Percentiles rank a stretch among this genome's conserved stretches.
Conservation (phyloP, 2,329 filamentous ascomycete species). For the Spiromastix sp. region DNA sequence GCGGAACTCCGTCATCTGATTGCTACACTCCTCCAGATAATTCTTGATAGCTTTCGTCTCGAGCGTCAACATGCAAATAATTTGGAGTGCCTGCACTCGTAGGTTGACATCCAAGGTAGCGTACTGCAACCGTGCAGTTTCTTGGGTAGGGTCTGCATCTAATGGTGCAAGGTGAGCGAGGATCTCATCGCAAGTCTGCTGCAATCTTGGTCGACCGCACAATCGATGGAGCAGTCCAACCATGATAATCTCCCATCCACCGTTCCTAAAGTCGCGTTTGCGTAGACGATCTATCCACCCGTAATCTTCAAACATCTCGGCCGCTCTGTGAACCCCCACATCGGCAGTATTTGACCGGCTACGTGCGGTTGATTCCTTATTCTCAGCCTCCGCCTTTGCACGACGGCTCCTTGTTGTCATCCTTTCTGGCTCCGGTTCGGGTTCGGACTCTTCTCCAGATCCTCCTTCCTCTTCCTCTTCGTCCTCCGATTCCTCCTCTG, state of each 20-base stretch:
- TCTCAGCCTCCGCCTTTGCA: conserved; percentile 67
- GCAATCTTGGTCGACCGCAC: conserved; percentile 61
- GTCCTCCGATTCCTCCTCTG: conserved; percentile 59
- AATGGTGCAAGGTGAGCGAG: conserved; percentile 72
- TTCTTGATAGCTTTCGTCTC: conserved; percentile 77
- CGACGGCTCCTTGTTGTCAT: conserved; percentile 79
- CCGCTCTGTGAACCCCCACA: conserved; percentile 42
- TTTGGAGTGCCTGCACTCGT: conserved; percentile 69
- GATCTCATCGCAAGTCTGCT: conserved; percentile 66
- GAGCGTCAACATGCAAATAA: conserved; percentile 74
- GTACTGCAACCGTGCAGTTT: conserved; percentile 66
- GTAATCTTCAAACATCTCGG: conserved; percentile 62
- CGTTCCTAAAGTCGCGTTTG: conserved; percentile 74
- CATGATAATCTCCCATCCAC: conserved; percentile 85
- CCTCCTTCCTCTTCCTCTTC: conserved; percentile 51
- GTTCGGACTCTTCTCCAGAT: conserved; percentile 43
- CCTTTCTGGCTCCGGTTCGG: conserved; percentile 55
- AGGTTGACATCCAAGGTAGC: conserved; percentile 69
- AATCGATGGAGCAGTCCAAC: conserved; percentile 79
- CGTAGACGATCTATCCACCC: conserved; percentile 79
- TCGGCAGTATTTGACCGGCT: conserved; percentile 28
- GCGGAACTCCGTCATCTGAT: conserved; percentile 86
- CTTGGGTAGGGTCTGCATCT: conserved; percentile 60
- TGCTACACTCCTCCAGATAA: conserved; percentile 85
- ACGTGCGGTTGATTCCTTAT: conserved; percentile 49